phyloP scores from a whole-genome alignment of 129 eudicot genomes.

The Centaurea solstitialis region DNA sequence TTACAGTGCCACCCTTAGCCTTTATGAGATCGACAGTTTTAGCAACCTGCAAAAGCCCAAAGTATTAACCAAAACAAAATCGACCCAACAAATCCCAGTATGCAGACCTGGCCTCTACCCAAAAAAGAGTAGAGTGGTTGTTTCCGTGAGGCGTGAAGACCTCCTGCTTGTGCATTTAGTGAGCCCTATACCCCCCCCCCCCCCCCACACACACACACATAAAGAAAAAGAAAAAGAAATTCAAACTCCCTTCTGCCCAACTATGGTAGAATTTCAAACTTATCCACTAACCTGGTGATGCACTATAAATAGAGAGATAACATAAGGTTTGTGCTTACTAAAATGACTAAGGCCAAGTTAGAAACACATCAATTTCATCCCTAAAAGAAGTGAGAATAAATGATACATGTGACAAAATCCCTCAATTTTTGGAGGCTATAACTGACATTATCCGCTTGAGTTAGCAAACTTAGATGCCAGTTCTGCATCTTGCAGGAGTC shows the following conservation, averaged over 20 bases:
- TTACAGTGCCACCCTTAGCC: conserved; percentile 96
- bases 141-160: neutral
- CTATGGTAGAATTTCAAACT: too few relatives aligned
- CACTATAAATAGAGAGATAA: neutral
- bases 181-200: too few relatives aligned
- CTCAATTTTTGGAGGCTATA: neutral
- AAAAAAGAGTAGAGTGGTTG: neutral
- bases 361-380: conserved; percentile 6
- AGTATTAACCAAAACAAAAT: neutral
- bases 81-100: neutral
- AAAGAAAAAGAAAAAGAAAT: too few relatives aligned
- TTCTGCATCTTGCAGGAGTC: conserved; percentile 9
- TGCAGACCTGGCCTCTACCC: neutral
- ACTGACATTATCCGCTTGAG: neutral
- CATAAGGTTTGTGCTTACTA: neutral
- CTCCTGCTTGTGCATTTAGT: too few relatives aligned
- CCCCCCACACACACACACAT: too few relatives aligned
- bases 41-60: conserved; percentile 51
- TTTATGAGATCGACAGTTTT: conserved; percentile 89
- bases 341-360: neutral
- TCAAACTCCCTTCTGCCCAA: too few relatives aligned
- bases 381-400: neutral
- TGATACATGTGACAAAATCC: neutral
- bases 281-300: too few relatives aligned
- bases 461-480: neutral